Evolutionary conservation across 2,329 filamentous ascomycete species (phyloP), one percentile per base, ranked within the genome.

Genomic region (Aspergillus aculeatinus): DNA sequence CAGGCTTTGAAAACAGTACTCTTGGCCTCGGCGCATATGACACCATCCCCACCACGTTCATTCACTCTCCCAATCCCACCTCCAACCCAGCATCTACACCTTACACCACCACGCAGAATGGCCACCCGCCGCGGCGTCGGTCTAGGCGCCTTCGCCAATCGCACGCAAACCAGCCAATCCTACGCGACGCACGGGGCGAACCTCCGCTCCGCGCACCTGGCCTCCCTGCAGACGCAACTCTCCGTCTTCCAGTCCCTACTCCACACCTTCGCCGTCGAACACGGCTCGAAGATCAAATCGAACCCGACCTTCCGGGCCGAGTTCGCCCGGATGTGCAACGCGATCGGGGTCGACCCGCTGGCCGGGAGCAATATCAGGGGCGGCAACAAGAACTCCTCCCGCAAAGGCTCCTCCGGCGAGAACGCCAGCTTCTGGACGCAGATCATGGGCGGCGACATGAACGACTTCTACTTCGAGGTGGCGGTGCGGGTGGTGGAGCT

Each of bases 401-500:
- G 75, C 4, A 81, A 64, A 74, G 79, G 79, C 19, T 58, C 70
- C n/a, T 57, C 70, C n/a, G 71, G 72, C 25, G 76, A 76, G 54
- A 81, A 80, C 1, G 85, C 86, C 19, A 95, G 89, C 60, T 87
- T 97, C 60, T 98, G 95, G 94, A 90, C 92, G 9, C 93, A 97
- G 80, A 86, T 98, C 63, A 83, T 98, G 21, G 95, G 95, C 31
- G 87, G 90, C 61, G 92, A 88, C 69, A 93, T 99, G 67, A 96
- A 97, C 74, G 95, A 99, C 76, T 99, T 99, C 74, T 99, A 98
- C 79, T 98, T 98, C 76, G 94, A 96, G 80, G 86, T 99, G 50
- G 95, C 92, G 1, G 94, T 98, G n/a, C 85, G 91, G 53, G 90
- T 98, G 0, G 95, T 99, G 5, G 94, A 98, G 76, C 87, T 97